Evolutionary conservation across 1,284 basidiomycete species (phyloP).

Genomic region (Microstroma glucosiphilum): DNA sequence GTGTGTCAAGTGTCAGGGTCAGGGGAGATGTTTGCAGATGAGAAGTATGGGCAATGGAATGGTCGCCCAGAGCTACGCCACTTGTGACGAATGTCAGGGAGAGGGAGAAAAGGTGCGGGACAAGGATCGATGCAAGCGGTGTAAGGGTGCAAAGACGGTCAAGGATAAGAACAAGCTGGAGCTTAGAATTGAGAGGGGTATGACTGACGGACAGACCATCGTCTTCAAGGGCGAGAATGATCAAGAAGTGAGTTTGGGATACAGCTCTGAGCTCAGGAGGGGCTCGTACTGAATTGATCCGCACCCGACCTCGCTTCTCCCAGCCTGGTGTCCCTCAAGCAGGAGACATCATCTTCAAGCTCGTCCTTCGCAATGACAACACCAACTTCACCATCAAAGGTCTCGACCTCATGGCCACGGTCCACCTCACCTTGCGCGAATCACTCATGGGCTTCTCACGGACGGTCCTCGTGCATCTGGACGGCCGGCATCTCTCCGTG

Average conservation of each 20-base stretch:
- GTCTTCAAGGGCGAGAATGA: slow-evolving; percentile 84
- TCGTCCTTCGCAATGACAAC: slow-evolving; percentile 65
- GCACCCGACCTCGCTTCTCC: not conserved
- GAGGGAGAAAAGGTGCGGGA: slow-evolving; percentile 73
- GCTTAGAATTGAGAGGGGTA: slow-evolving; percentile 71
- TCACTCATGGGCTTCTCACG: slow-evolving; percentile 41
- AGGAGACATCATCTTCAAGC: slow-evolving; percentile 66
- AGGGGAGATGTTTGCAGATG: slow-evolving; percentile 64
- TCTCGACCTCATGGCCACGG: slow-evolving; percentile 67
- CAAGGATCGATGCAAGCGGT: slow-evolving; percentile 93
- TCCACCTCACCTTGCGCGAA: slow-evolving; percentile 50
- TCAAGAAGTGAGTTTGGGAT: slow-evolving; percentile 62
- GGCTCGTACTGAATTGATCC: not conserved
- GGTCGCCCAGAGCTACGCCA: slow-evolving; percentile 55
- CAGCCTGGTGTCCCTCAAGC: slow-evolving; percentile 20
- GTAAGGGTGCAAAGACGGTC: slow-evolving; percentile 77
- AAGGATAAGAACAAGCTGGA: slow-evolving; percentile 68
- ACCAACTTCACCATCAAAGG: slow-evolving; percentile 70
- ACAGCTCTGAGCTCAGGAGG: not conserved
- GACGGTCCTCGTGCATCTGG: slow-evolving; percentile 46
- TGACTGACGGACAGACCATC: slow-evolving; percentile 75
- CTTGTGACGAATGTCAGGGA: slow-evolving; percentile 74
- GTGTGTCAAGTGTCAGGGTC: slow-evolving; percentile 77
- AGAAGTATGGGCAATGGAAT: slow-evolving; percentile 41
- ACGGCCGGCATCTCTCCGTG: slow-evolving; percentile 40